phyloP scores from a whole-genome alignment of 306 rosid genomes.

The Cicer cuneatum region DNA sequence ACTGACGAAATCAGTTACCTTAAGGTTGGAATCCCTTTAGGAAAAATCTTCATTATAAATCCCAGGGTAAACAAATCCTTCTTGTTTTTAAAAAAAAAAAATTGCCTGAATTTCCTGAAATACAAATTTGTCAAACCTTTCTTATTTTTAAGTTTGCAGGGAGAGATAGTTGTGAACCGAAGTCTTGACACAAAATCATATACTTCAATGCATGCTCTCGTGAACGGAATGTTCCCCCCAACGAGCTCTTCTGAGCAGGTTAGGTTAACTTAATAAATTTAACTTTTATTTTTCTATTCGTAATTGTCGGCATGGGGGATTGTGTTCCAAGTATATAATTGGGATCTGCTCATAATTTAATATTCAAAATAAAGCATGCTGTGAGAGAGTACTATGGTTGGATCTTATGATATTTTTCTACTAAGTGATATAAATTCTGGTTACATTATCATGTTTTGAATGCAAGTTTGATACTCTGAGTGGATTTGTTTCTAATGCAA shows the following conservation, averaged over 20 bases:
- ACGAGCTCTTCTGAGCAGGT: constrained; percentile 76
- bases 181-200: constrained; percentile 76
- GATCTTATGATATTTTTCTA: constrained; percentile 6
- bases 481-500: constrained; percentile 12
- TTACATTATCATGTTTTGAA: constrained; percentile 18
- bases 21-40: constrained; percentile 89
- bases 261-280: constrained; percentile 28
- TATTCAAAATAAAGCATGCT: constrained; percentile 35
- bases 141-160: constrained; percentile 64
- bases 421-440: constrained; percentile 25
- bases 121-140: constrained; percentile 41
- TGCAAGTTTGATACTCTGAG: background rate
- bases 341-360: constrained; percentile 23
- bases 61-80: constrained; percentile 74
- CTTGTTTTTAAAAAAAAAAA: constrained; percentile 16
- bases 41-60: constrained; percentile 92
- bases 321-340: constrained; percentile 6
- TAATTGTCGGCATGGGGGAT: constrained; percentile 18
- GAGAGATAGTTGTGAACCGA: constrained; percentile 84
- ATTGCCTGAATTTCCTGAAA: constrained; percentile 17
- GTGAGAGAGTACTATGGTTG: constrained; percentile 14
- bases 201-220: constrained; percentile 84
- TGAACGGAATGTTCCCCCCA: constrained; percentile 90
- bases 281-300: constrained; percentile 15
- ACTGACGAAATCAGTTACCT: constrained; percentile 96